Percentiles rank a stretch among this genome's conserved stretches.
These are phyloP conservation scores for Rosa multiflora DNA, from an alignment of 306 rosid genomes.

Conservation along the genomic window DNA sequence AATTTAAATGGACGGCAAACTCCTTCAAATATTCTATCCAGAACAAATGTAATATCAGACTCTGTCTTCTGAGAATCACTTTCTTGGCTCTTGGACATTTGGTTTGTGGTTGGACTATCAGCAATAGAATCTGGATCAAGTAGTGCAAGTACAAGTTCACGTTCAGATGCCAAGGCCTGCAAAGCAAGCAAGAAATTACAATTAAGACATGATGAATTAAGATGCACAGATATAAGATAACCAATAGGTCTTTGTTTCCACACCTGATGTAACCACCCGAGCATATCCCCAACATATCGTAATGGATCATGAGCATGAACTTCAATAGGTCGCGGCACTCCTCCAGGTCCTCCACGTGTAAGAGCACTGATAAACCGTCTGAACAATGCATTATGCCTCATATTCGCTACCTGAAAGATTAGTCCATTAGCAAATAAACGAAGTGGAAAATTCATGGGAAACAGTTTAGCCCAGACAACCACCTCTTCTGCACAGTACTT, in stretches of 20 bases:
- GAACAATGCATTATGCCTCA: constrained; percentile 95
- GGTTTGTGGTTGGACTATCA: constrained; percentile 59
- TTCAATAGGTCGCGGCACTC: constrained; percentile 99
- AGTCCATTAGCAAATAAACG: constrained; percentile 11
- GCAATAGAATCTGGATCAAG: constrained; percentile 78
- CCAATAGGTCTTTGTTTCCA: constrained; percentile 27
- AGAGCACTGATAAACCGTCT: constrained; percentile 97
- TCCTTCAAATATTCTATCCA: constrained; percentile 98
- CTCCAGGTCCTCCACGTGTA: constrained; percentile 98
- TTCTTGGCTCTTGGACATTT: constrained; percentile 49
- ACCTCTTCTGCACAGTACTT: constrained; percentile 99
- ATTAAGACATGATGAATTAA: constrained; percentile 12
- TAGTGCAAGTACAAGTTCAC: constrained; percentile 75
- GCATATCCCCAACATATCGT: constrained; percentile 95
- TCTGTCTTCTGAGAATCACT: constrained; percentile 58
- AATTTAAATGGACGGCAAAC: constrained; percentile 98
- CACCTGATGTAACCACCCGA: constrained; percentile 98
- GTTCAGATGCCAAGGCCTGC: constrained; percentile 98
- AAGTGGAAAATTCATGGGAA: background rate
- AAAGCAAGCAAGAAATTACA: constrained; percentile 21
- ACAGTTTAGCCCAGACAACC: constrained; percentile 13
- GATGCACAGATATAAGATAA: background rate
- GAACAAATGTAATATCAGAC: constrained; percentile 80
- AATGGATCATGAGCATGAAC: constrained; percentile 98
- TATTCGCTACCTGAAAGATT: constrained; percentile 79